These are phyloP conservation scores for Trichoderma simmonsii DNA, from an alignment of 2,329 filamentous ascomycete species.

Conservation along the genomic window DNA sequence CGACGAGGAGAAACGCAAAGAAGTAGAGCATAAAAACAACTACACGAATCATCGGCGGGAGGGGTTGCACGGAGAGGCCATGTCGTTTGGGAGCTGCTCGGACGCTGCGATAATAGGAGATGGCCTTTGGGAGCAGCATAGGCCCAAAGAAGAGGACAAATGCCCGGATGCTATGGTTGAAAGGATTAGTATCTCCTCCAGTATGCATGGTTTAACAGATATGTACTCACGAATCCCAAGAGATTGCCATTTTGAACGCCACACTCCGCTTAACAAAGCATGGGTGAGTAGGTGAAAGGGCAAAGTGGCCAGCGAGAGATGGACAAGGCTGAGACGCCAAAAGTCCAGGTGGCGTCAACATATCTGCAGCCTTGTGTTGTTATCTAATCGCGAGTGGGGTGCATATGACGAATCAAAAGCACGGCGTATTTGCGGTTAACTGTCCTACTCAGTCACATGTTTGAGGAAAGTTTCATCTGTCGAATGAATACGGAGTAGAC, in stretches of 20 bases:
- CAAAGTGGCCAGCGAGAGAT: conserved; percentile 6
- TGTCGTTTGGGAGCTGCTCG: conserved; percentile 43
- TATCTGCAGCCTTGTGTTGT: background rate
- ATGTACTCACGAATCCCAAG: conserved; percentile 24
- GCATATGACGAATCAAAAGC: background rate
- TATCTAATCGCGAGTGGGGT: background rate
- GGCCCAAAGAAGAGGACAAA: conserved; percentile 65
- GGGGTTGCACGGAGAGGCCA: conserved; percentile 51
- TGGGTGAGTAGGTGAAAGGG: background rate
- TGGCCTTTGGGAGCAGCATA: conserved; percentile 63
- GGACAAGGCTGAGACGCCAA: background rate
- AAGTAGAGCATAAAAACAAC: conserved; percentile 59
- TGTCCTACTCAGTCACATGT: background rate
- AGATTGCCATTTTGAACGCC: conserved; percentile 18
- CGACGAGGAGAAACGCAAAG: conserved; percentile 42
- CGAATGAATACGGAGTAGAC: background rate
- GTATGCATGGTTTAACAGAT: background rate
- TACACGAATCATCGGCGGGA: conserved; percentile 52
- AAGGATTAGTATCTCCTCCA: background rate
- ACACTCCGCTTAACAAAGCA: background rate
- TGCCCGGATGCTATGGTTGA: conserved; percentile 46
- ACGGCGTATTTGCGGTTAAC: background rate
- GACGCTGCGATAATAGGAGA: conserved; percentile 61
- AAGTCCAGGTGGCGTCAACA: conserved; percentile 6
- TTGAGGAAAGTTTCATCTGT: background rate